Evolutionary conservation across 2,329 filamentous ascomycete genomes (phyloP).

Genomic region (Albophoma yamanashiensis): DNA sequence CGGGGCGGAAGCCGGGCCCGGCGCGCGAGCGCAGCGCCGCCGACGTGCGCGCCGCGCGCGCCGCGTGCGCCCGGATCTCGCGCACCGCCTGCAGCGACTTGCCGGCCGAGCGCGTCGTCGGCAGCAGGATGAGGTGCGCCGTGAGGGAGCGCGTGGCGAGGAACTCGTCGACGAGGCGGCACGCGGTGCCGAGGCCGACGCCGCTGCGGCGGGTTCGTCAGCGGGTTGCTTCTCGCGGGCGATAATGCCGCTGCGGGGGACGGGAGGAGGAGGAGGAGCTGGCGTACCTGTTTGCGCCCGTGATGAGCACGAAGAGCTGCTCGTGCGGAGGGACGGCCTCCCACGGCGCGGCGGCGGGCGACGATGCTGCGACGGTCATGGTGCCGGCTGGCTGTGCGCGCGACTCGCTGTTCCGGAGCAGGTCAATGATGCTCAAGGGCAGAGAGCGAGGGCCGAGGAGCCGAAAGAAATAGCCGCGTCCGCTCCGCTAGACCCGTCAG

Average conservation of each 20-base stretch:
- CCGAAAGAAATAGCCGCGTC: not conserved
- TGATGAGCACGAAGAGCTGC: constrained; percentile 60
- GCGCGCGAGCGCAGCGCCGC: constrained; percentile 24
- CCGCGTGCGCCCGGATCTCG: constrained; percentile 50
- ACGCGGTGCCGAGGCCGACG: constrained; percentile 73
- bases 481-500: not conserved
- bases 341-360: constrained; percentile 19
- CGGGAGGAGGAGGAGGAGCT: not conserved
- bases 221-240: not conserved
- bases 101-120: constrained; percentile 65
- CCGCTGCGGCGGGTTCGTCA: constrained; percentile 44
- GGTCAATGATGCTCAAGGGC: not conserved
- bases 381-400: not conserved
- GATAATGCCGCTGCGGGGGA: not conserved
- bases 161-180: constrained; percentile 85
- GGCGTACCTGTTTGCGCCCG: constrained; percentile 72
- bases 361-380: constrained; percentile 2
- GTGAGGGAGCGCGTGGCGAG: constrained; percentile 54
- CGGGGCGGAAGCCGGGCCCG: constrained; percentile 20
- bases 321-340: constrained; percentile 25
- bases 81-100: constrained; percentile 67
- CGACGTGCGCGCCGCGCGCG: constrained; percentile 29
- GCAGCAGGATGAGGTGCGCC: constrained; percentile 66
- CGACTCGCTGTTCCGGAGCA: not conserved
- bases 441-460: not conserved